Evolutionary conservation across 352 stramenopile genomes (phyloP).

Genomic region (Lagenidium giganteum): DNA sequence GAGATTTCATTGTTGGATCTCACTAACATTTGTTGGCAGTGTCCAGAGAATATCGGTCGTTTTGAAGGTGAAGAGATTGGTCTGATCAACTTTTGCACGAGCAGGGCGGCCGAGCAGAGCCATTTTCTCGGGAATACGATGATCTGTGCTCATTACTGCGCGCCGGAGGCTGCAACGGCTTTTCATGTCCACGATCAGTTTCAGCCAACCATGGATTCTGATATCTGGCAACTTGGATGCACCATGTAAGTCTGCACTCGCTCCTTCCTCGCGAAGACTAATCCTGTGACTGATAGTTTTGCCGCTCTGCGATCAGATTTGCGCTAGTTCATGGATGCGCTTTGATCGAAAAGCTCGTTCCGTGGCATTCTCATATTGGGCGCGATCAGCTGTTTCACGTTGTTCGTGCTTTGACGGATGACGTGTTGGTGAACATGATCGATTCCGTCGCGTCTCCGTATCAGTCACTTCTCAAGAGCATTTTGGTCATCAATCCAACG

Average conservation of each 20-base stretch:
- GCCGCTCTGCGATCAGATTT: no score
- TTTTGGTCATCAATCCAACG: constrained; percentile 33
- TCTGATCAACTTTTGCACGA: constrained; percentile 37
- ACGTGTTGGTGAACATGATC: constrained; percentile 32
- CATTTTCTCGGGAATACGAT: constrained; percentile 19
- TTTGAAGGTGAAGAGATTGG: constrained; percentile 34
- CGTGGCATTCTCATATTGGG: constrained; percentile 32
- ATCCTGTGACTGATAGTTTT: no score
- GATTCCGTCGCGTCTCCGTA: constrained; percentile 23
- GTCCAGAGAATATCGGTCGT: constrained; percentile 34
- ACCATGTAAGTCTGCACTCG: constrained; percentile 38
- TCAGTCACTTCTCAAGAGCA: constrained; percentile 33
- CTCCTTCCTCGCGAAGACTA: no score
- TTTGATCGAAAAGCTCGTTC: constrained; percentile 35
- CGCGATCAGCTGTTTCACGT: constrained; percentile 41
- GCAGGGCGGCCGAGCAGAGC: constrained; percentile 29
- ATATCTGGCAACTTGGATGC: constrained; percentile 78
- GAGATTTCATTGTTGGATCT: neutral
- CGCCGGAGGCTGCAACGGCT: constrained; percentile 43
- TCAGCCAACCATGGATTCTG: constrained; percentile 33
- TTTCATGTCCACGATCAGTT: constrained; percentile 41
- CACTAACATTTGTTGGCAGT: constrained; percentile 12
- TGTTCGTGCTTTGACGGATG: constrained; percentile 49
- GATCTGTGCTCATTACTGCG: constrained; percentile 23
- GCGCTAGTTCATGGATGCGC: no score